These are phyloP conservation scores for Aspergillus steynii DNA, from an alignment of 495 filamentous ascomycete genomes.

Conservation along the genomic window DNA sequence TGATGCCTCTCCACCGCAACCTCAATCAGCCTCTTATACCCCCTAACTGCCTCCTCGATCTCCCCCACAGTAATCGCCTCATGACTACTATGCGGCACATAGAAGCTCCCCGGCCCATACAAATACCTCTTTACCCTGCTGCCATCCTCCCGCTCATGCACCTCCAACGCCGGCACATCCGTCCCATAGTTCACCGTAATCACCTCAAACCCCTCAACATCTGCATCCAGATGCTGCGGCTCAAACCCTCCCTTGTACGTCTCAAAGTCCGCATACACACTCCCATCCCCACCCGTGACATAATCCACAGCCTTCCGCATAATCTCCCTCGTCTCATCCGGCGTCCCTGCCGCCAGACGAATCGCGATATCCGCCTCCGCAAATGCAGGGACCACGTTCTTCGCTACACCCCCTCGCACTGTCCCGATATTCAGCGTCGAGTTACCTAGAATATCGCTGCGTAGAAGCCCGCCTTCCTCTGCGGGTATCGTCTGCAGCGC, in stretches of 20 bases:
- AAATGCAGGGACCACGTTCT: neutral
- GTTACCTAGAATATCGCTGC: neutral
- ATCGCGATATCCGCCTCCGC: neutral
- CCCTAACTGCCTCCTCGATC: slow-evolving; percentile 61
- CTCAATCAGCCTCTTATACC: slow-evolving; percentile 53
- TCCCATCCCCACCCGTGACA: neutral
- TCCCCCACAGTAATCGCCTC: slow-evolving; percentile 70
- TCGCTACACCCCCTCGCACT: neutral
- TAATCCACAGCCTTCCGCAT: neutral
- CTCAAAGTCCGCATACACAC: slow-evolving; percentile 56
- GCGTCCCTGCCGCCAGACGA: neutral
- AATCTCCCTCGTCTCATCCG: neutral
- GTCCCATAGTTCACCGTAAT: slow-evolving; percentile 3
- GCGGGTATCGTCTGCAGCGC: neutral
- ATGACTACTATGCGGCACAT: slow-evolving; percentile 75
- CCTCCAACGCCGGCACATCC: slow-evolving; percentile 1
- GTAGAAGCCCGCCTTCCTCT: neutral
- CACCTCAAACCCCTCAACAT: slow-evolving; percentile 41
- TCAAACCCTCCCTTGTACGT: slow-evolving; percentile 65
- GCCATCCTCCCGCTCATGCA: slow-evolving; percentile 48
- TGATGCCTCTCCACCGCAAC: neutral
- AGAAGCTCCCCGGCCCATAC: slow-evolving; percentile 74
- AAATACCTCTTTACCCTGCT: slow-evolving; percentile 64
- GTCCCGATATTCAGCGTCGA: neutral
- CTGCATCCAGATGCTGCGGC: slow-evolving; percentile 65